Conservation (phyloP, 73 alveolate genomes). For the Tetrahymena thermophila region DNA sequence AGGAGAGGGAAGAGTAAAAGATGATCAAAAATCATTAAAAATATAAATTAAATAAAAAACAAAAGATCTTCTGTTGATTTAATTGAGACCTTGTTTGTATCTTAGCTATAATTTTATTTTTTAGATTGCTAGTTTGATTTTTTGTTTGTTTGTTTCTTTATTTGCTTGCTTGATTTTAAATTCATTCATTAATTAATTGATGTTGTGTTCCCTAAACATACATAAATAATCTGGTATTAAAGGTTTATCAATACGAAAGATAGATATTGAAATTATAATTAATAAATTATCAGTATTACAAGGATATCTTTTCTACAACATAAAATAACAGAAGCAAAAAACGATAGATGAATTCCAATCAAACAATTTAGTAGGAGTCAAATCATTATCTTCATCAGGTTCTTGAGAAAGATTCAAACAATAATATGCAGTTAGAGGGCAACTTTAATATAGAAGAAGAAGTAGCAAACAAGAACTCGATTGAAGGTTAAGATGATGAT, state of each 20-base stretch:
- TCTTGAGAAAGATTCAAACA: background rate
- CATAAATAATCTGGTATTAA: background rate
- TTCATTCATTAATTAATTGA: too few species aligned
- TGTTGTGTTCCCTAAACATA: background rate
- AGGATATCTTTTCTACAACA: constrained; percentile 1
- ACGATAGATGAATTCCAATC: background rate
- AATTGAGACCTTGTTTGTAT: background rate
- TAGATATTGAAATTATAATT: background rate
- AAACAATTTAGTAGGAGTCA: background rate
- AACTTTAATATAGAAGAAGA: background rate
- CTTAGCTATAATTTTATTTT: background rate
- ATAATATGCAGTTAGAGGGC: background rate
- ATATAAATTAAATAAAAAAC: too few species aligned
- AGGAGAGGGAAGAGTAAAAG: too few species aligned
- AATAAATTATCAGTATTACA: background rate
- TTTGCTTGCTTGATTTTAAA: too few species aligned
- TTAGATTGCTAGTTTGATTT: background rate
- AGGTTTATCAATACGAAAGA: background rate
- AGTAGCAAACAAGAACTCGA: background rate
- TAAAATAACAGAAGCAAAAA: background rate
- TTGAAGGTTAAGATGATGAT: background rate
- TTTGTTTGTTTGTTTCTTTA: background rate
- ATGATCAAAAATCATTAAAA: background rate
- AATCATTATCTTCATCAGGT: background rate
- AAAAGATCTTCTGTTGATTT: background rate